A percentile compares a stretch with the other conserved stretches of the same genome.
Conservation (phyloP, 495 filamentous ascomycete genomes). For the Penicillium crystallinum region DNA sequence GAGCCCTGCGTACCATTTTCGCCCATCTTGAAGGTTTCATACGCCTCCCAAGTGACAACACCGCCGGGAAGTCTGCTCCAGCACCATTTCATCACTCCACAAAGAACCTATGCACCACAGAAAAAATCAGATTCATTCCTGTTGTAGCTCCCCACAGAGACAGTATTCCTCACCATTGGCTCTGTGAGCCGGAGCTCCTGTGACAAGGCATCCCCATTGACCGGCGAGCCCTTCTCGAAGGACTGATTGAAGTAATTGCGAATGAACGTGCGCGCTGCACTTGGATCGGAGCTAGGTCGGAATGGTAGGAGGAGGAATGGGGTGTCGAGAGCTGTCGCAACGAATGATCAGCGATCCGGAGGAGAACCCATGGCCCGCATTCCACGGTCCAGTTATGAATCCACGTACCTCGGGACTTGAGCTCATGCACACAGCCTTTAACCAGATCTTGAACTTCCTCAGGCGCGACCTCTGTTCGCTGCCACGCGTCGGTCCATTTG, state of each 20-base stretch:
- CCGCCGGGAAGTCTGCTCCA: conserved; percentile 92
- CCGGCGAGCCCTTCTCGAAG: conserved; percentile 38
- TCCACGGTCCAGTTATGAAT: conserved; percentile 20
- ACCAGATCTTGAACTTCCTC: conserved; percentile 89
- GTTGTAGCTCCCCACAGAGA: not conserved
- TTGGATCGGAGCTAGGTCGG: conserved; percentile 85
- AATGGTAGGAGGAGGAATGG: conserved; percentile 96
- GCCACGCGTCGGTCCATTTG: conserved; percentile 86
- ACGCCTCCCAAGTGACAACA: conserved; percentile 94
- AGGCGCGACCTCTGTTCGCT: conserved; percentile 75
- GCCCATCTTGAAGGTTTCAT: conserved; percentile 91
- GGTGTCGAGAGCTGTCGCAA: conserved; percentile 66
- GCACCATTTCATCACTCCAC: conserved; percentile 96
- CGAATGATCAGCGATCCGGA: conserved; percentile 35
- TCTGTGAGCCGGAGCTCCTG: conserved; percentile 92
- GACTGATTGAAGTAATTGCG: conserved; percentile 79
- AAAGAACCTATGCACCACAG: conserved; percentile 66
- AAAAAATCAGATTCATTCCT: conserved; percentile 1
- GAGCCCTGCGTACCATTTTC: conserved; percentile 65
- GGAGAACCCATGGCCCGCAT: conserved; percentile 19
- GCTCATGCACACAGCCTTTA: conserved; percentile 75
- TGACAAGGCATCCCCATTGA: conserved; percentile 63
- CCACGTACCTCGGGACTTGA: conserved; percentile 86
- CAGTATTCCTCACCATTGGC: conserved; percentile 64
- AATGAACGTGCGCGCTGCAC: conserved; percentile 84